Evolutionary conservation across 129 eudicot species (phyloP).

Genomic region (Arctium minus): DNA sequence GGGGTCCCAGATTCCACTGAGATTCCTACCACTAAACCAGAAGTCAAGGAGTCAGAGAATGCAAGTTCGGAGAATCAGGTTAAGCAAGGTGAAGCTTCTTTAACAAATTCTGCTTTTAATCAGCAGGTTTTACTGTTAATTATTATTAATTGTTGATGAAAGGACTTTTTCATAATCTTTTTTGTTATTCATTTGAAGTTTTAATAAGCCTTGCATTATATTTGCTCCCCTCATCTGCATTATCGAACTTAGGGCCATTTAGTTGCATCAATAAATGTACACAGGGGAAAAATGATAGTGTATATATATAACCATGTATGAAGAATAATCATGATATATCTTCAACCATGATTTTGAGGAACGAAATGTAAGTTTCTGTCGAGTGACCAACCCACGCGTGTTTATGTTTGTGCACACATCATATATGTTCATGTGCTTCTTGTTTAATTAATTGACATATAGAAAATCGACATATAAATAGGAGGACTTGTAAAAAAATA

Average conservation of each 20-base stretch:
- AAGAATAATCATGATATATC: constrained; percentile 3
- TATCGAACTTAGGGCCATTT: background rate
- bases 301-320: background rate
- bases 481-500: background rate
- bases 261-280: background rate
- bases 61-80: constrained; percentile 39
- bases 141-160: background rate
- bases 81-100: constrained; percentile 59
- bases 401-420: background rate
- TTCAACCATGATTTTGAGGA: background rate
- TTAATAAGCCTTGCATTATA: no score
- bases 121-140: background rate
- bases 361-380: background rate
- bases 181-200: background rate
- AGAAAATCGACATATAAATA: background rate
- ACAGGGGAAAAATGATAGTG: background rate
- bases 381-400: background rate
- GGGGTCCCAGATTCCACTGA: constrained; percentile 41
- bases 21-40: constrained; percentile 19
- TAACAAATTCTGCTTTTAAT: background rate
- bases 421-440: background rate
- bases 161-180: background rate
- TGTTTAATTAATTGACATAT: background rate
- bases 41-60: constrained; percentile 40
- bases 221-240: background rate